Evolutionary conservation across 768 basidiomycete genomes (phyloP).

Genomic region (Lactarius tabidus): DNA sequence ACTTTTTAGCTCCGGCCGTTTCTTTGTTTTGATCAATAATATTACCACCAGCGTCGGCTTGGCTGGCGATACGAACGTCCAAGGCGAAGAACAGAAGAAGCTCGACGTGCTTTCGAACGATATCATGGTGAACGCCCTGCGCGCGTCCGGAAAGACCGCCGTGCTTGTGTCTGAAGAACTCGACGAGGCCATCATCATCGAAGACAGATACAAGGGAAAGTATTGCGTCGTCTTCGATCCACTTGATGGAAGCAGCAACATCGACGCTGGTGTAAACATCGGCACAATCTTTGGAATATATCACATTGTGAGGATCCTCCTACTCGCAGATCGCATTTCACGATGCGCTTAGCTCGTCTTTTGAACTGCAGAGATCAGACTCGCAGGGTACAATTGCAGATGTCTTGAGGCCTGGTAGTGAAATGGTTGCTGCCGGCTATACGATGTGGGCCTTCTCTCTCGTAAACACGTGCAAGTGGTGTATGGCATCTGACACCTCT

Average conservation of each 20-base stretch:
- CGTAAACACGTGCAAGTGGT: constrained; percentile 3
- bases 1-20: background rate
- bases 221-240: constrained; percentile 99
- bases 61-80: constrained; percentile 94
- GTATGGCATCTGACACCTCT: background rate
- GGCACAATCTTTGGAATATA: constrained; percentile 99
- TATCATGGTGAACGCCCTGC: constrained; percentile 97
- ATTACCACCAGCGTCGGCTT: constrained; percentile 71
- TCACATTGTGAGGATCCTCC: constrained; percentile 59
- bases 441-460: constrained; percentile 64
- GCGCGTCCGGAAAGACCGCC: constrained; percentile 93
- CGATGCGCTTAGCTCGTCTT: constrained; percentile 5
- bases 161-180: constrained; percentile 97
- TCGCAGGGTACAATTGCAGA: constrained; percentile 80
- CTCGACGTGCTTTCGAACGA: constrained; percentile 96
- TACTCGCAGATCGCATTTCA: background rate
- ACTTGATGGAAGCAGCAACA: constrained; percentile 96
- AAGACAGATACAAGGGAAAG: constrained; percentile 71
- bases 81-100: constrained; percentile 99
- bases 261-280: constrained; percentile 99
- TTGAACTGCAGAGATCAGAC: constrained; percentile 52
- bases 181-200: constrained; percentile 89
- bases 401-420: constrained; percentile 87
- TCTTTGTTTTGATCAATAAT: constrained; percentile 5
- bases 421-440: constrained; percentile 98